Evolutionary conservation across 2,329 filamentous ascomycete genomes (phyloP).

Genomic region (Diaporthe ampelina): DNA sequence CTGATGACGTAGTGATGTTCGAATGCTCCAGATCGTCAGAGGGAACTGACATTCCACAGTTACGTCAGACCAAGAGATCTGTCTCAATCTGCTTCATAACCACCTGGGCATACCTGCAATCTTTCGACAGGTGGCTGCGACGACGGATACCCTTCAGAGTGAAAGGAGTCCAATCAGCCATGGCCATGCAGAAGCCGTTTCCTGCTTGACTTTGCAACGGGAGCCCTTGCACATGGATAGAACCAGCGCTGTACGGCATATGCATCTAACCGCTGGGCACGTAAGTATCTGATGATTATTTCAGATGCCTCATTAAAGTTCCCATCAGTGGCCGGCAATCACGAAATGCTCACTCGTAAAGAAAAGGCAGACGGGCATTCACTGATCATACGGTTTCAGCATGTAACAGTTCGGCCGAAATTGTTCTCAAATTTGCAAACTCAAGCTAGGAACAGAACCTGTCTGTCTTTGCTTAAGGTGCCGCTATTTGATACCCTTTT

Average conservation of each 20-base stretch:
- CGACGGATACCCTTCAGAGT: neutral
- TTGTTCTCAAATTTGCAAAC: too few relatives aligned
- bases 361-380: neutral
- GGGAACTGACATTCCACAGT: conserved; percentile 22
- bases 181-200: neutral
- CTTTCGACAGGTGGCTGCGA: neutral
- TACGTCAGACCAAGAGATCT: conserved; percentile 10
- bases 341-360: too few relatives aligned
- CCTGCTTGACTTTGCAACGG: neutral
- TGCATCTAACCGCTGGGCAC: too few relatives aligned
- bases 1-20: conserved; percentile 35
- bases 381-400: neutral
- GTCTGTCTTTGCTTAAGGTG: too few relatives aligned
- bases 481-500: too few relatives aligned
- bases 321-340: too few relatives aligned
- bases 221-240: neutral
- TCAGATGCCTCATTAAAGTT: neutral
- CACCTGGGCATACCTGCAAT: neutral
- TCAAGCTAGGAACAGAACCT: too few relatives aligned
- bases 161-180: too few relatives aligned
- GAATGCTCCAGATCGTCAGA: conserved; percentile 20
- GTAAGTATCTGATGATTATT: neutral
- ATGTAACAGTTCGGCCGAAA: neutral
- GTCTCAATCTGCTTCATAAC: neutral
- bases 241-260: neutral